phyloP scores from a whole-genome alignment of 1,284 basidiomycete genomes.

The Rhodofomes roseus region DNA sequence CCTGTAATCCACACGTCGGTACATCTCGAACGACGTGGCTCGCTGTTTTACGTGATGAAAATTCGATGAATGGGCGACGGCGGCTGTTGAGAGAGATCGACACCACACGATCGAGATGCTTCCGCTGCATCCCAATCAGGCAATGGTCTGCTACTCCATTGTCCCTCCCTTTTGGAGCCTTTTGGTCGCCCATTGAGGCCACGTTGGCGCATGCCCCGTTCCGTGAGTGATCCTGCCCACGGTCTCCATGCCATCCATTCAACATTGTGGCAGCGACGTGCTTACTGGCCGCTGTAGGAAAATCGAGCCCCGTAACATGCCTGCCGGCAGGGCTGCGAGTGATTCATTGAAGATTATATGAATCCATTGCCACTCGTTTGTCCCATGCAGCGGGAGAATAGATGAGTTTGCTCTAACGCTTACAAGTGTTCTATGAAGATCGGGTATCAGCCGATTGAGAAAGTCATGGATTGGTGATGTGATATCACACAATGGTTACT shows the following conservation, averaged over 20 bases:
- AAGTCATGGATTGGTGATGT: too few species aligned
- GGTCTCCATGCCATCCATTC: background rate
- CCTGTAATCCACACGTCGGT: background rate
- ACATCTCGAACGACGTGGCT: background rate
- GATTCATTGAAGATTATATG: too few species aligned
- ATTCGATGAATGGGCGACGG: background rate
- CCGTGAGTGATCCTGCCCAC: background rate
- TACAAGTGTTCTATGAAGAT: too few species aligned
- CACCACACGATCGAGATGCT: background rate
- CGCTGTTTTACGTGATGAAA: background rate
- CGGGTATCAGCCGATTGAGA: too few species aligned
- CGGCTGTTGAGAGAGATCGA: background rate
- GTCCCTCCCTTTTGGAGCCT: background rate
- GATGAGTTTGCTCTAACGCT: too few species aligned
- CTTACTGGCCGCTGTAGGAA: too few species aligned
- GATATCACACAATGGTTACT: too few species aligned
- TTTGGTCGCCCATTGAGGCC: background rate
- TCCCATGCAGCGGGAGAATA: too few species aligned
- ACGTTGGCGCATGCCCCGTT: background rate
- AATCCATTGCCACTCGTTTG: too few species aligned
- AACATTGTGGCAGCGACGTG: background rate
- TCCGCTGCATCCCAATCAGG: background rate
- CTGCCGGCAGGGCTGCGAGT: too few species aligned
- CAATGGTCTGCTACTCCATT: background rate
- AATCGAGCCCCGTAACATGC: too few species aligned